Conservation (phyloP, 225 moss, liverwort and hornwort genomes). For the Rhytidiadelphus loreus region DNA sequence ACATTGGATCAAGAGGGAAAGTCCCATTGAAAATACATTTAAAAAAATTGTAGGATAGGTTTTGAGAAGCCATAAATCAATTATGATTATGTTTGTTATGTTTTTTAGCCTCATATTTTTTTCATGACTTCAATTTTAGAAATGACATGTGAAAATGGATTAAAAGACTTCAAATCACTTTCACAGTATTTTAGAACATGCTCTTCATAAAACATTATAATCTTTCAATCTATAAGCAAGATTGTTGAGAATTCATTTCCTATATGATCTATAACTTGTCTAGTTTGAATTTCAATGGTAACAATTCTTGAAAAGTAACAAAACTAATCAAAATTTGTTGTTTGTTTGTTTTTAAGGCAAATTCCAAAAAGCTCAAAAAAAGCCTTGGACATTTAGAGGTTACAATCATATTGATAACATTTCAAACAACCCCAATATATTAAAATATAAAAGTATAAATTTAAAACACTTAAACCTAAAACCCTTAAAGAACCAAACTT, state of each 20-base stretch:
- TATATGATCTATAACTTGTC: rapidly evolving
- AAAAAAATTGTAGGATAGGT: too few relatives aligned
- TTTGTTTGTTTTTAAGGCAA: too few relatives aligned
- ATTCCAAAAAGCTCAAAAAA: too few relatives aligned
- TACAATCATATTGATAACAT: too few relatives aligned
- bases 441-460: too few relatives aligned
- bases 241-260: neutral
- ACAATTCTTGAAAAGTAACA: too few relatives aligned
- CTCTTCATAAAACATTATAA: neutral
- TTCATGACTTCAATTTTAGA: neutral
- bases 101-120: neutral
- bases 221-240: neutral
- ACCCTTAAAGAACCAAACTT: too few relatives aligned
- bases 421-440: too few relatives aligned
- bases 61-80: neutral
- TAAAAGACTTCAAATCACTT: neutral
- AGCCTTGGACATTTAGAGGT: too few relatives aligned
- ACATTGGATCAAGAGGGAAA: neutral
- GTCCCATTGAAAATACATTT: neutral
- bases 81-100: neutral
- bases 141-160: neutral
- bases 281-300: neutral
- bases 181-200: rapidly evolving
- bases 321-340: too few relatives aligned
- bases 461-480: too few relatives aligned